Evolutionary conservation across 805 yeast species (phyloP).

Genomic region (Monosporozyma servazzii): DNA sequence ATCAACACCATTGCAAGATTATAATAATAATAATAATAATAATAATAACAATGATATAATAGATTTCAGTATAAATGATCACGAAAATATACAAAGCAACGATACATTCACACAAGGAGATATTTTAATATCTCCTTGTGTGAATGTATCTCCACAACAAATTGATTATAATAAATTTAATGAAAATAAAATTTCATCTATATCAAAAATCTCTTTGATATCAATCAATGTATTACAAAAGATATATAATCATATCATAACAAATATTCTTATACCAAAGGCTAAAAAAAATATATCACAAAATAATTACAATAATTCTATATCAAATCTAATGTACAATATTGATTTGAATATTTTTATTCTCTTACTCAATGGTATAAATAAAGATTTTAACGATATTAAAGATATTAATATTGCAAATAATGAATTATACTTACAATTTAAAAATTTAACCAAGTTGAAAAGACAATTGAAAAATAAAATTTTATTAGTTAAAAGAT

Average conservation of each 20-base stretch:
- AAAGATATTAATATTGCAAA: constrained; percentile 26
- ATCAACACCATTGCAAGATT: not conserved
- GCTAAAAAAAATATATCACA: constrained; percentile 15
- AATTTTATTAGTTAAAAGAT: not conserved
- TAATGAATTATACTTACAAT: constrained; percentile 14
- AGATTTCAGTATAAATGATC: no score
- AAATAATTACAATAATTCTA: constrained; percentile 5
- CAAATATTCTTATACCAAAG: constrained; percentile 19
- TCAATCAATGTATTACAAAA: constrained; percentile 20
- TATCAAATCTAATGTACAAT: constrained; percentile 17
- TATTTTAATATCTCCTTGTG: not conserved
- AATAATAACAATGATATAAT: not conserved
- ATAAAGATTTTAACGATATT: constrained; percentile 23
- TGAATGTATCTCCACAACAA: not conserved
- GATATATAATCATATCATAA: constrained; percentile 15
- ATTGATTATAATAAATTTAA: not conserved
- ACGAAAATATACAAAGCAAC: constrained; percentile 2
- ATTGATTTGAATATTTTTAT: constrained; percentile 23
- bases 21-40: not conserved
- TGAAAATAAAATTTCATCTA: constrained; percentile 8
- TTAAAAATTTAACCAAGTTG: not conserved
- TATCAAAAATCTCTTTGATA: constrained; percentile 20
- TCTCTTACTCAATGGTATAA: constrained; percentile 11
- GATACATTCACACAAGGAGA: not conserved
- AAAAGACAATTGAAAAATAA: not conserved